Evolutionary conservation across 805 yeast species (phyloP).

Genomic region (Yarrowia alimentaria): DNA sequence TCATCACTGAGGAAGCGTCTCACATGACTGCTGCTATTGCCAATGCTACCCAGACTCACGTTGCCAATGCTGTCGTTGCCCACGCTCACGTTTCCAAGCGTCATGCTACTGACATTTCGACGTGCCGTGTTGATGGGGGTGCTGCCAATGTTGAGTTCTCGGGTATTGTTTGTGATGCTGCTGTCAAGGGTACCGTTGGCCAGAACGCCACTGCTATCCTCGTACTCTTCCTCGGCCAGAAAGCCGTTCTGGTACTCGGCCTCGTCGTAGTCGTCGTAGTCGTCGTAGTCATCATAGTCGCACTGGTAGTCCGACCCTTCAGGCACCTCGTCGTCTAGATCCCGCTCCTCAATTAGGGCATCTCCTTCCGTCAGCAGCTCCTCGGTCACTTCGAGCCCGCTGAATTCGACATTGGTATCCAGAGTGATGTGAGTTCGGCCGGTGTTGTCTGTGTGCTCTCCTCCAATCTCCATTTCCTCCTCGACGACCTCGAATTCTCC

Average conservation of each 20-base stretch:
- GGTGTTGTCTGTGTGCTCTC: slow-evolving; percentile 14
- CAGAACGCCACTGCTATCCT: slow-evolving; percentile 3
- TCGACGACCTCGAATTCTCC: slow-evolving; percentile 31
- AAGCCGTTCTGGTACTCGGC: slow-evolving; percentile 24
- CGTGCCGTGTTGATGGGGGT: background rate
- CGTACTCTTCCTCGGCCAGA: slow-evolving; percentile 24
- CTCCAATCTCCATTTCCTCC: slow-evolving; percentile 32
- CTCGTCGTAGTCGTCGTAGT: slow-evolving; percentile 17
- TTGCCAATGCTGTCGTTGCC: slow-evolving; percentile 25
- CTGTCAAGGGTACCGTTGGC: slow-evolving; percentile 4
- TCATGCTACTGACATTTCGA: slow-evolving; percentile 15
- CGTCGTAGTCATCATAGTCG: slow-evolving; percentile 17
- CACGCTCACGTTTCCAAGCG: slow-evolving; percentile 18
- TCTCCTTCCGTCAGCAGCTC: background rate
- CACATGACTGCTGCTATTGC: slow-evolving; percentile 15
- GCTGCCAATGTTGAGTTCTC: slow-evolving; percentile 14
- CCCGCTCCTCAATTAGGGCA: slow-evolving; percentile 23
- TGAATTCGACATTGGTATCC: slow-evolving; percentile 8
- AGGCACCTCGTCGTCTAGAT: slow-evolving; percentile 34
- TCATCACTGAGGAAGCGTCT: slow-evolving; percentile 4
- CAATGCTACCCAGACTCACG: slow-evolving; percentile 14
- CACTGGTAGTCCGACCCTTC: slow-evolving; percentile 28
- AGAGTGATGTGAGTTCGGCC: slow-evolving; percentile 16
- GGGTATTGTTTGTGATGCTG: slow-evolving; percentile 5
- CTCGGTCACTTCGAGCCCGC: slow-evolving; percentile 20